These are phyloP conservation scores for Suillus luteus DNA, from an alignment of 768 basidiomycete genomes.

Conservation along the genomic window DNA sequence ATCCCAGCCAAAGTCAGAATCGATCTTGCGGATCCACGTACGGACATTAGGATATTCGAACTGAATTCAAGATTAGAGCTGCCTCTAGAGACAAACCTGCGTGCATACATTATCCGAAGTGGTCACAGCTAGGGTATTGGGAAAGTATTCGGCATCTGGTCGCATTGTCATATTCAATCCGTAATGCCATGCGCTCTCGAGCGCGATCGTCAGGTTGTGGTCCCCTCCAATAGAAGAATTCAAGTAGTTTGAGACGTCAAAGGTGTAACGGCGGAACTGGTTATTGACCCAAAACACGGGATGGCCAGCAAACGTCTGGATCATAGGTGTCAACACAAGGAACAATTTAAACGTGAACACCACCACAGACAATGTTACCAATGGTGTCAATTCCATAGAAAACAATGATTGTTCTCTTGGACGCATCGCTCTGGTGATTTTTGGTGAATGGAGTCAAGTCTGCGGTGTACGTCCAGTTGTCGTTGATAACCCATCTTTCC, in stretches of 20 bases:
- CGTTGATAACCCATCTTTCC: slow-evolving; percentile 55
- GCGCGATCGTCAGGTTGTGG: slow-evolving; percentile 49
- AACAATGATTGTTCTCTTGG: slow-evolving; percentile 44
- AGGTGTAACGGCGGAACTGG: slow-evolving; percentile 56
- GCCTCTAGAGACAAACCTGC: background rate
- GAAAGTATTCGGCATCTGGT: slow-evolving; percentile 49
- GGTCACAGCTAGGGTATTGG: slow-evolving; percentile 25
- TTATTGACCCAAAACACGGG: slow-evolving; percentile 61
- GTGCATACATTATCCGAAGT: slow-evolving; percentile 34
- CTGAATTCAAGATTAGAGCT: slow-evolving; percentile 27
- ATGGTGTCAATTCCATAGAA: slow-evolving; percentile 62
- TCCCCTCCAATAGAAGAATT: slow-evolving; percentile 32
- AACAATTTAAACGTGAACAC: background rate
- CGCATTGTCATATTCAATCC: slow-evolving; percentile 53
- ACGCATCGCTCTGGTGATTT: slow-evolving; percentile 20
- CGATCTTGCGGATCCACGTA: slow-evolving; percentile 51
- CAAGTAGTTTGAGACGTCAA: slow-evolving; percentile 50
- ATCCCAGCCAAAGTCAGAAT: slow-evolving; percentile 64
- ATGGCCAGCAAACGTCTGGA: slow-evolving; percentile 50
- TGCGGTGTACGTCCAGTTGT: slow-evolving; percentile 63
- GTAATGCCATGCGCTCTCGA: slow-evolving; percentile 57
- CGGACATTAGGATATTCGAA: slow-evolving; percentile 53
- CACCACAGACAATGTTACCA: slow-evolving; percentile 49
- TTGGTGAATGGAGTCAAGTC: slow-evolving; percentile 47
- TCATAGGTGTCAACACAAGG: background rate